Evolutionary conservation across 768 basidiomycete genomes (phyloP).

Genomic region (Xerocomus brunneocitrinus): DNA sequence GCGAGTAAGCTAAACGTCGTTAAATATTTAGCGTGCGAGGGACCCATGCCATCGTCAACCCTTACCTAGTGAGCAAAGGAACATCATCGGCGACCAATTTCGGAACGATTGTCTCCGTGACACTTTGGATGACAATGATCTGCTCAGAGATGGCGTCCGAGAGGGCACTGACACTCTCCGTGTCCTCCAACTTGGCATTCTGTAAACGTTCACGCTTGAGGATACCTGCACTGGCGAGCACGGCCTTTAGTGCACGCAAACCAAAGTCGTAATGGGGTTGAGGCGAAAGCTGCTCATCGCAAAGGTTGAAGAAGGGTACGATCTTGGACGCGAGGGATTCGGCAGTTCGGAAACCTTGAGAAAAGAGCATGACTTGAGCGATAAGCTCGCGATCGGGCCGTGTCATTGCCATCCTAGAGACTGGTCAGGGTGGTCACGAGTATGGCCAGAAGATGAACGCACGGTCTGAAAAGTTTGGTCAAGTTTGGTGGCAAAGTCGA

Average conservation of each 20-base stretch:
- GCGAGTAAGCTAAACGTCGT: constrained; percentile 64
- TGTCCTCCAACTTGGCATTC: constrained; percentile 36
- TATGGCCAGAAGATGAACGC: constrained; percentile 28
- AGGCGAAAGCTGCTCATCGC: constrained; percentile 92
- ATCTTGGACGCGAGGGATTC: constrained; percentile 97
- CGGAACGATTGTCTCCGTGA: constrained; percentile 97
- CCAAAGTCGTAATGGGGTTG: constrained; percentile 99
- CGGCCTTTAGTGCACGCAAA: constrained; percentile 93
- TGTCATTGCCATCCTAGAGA: constrained; percentile 93
- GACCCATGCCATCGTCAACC: not conserved
- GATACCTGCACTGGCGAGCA: constrained; percentile 94
- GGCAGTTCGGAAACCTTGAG: constrained; percentile 97
- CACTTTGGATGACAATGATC: constrained; percentile 96
- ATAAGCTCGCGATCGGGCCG: constrained; percentile 97
- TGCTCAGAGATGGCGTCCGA: constrained; percentile 83
- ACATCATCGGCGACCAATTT: constrained; percentile 98
- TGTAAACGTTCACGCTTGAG: constrained; percentile 88
- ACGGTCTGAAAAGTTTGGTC: constrained; percentile 93
- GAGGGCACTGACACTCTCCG: constrained; percentile 45
- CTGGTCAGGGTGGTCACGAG: constrained; percentile 6
- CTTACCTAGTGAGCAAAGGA: constrained; percentile 84
- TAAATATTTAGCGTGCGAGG: not conserved
- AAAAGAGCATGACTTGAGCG: constrained; percentile 99
- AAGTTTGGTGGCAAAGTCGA: constrained; percentile 84
- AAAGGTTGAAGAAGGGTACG: constrained; percentile 99